A percentile compares a stretch with the other conserved stretches of the same genome.
These are phyloP conservation scores for Calonectria multiphialidica DNA, from an alignment of 2,329 filamentous ascomycete genomes.

Conservation along the genomic window DNA sequence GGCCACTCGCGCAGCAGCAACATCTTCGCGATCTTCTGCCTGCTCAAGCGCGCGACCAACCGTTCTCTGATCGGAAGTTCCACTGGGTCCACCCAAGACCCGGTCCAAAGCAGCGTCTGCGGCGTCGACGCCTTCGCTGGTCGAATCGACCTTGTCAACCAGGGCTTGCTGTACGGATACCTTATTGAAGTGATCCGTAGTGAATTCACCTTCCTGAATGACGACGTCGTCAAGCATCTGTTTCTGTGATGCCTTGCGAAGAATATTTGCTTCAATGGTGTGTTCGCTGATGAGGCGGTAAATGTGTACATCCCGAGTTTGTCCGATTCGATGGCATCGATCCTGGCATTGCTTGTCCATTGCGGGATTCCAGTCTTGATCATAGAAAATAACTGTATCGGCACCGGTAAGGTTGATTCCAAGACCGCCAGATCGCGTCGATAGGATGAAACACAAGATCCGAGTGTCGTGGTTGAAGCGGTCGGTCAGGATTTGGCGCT, in stretches of 20 bases:
- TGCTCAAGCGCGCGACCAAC: slow-evolving; percentile 84
- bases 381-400: slow-evolving; percentile 98
- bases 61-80: slow-evolving; percentile 69
- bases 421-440: slow-evolving; percentile 91
- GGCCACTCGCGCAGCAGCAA: slow-evolving; percentile 86
- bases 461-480: slow-evolving; percentile 95
- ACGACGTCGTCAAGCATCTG: slow-evolving; percentile 98
- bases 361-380: slow-evolving; percentile 98
- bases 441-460: slow-evolving; percentile 95
- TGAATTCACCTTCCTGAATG: slow-evolving; percentile 98
- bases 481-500: slow-evolving; percentile 94
- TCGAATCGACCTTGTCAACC: slow-evolving; percentile 66
- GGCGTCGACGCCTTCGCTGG: slow-evolving; percentile 70
- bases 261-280: slow-evolving; percentile 97
- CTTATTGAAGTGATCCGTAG: slow-evolving; percentile 94
- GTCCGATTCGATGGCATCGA: slow-evolving; percentile 94
- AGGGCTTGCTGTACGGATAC: slow-evolving; percentile 79
- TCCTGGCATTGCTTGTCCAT: slow-evolving; percentile 99
- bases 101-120: slow-evolving; percentile 88
- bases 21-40: slow-evolving; percentile 93
- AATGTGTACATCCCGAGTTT: slow-evolving; percentile 97
- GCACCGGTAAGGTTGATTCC: slow-evolving; percentile 97
- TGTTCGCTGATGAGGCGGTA: slow-evolving; percentile 94
- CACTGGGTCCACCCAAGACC: slow-evolving; percentile 77
- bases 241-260: slow-evolving; percentile 97